Evolutionary conservation across 257 asterid genomes (phyloP), one percentile per base, ranked within the genome.

Genomic region (Ballota nigra): DNA sequence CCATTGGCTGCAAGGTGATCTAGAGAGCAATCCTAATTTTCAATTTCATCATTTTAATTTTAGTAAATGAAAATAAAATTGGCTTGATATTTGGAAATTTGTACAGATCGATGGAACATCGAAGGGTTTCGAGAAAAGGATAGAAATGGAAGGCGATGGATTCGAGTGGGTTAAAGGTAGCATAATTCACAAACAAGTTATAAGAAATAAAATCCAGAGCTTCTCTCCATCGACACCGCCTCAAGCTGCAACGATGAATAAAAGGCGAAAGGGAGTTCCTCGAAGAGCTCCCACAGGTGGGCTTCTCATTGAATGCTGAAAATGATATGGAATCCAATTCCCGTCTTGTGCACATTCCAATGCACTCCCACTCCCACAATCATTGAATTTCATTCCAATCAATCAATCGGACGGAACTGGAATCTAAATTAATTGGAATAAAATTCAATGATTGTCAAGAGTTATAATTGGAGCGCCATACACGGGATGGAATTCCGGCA

Each of bases 1-100:
- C 95, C 77, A 90, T 88, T 52, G 92, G 92, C 74, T 88, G 95
- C 88, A 88, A 88, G 95, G 95, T 88, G 5, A 18, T 20, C 56
- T 5, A 11, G 4, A 11, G 3, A 43, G 16, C 11, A 5, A 53
- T 10, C 7, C 19, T 18, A 10, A 29, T 67, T 49, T 12, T 6
- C 13, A 40, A 16, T 33, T 53, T 4, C 24, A 34, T n/a, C n/a
- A n/a, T 16, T 31, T 52, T 0, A 18, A 52, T 16, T 51, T 51
- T 29, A 2, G 13, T 19, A 51, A 51, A 6, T 51, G 26, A 2
- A 19, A 2, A n/a, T n/a, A n/a, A n/a, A 15, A 8, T 59, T 12
- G 19, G 29, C 57, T 68, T 59, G 47, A 28, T 1, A 34, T 16
- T 9, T 22, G 9, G 47, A 1, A 3, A 26, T 4, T 33, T 60